Conservation (phyloP, 192 early-diverging fungal genomes). For the Backusella liffmaniae region DNA sequence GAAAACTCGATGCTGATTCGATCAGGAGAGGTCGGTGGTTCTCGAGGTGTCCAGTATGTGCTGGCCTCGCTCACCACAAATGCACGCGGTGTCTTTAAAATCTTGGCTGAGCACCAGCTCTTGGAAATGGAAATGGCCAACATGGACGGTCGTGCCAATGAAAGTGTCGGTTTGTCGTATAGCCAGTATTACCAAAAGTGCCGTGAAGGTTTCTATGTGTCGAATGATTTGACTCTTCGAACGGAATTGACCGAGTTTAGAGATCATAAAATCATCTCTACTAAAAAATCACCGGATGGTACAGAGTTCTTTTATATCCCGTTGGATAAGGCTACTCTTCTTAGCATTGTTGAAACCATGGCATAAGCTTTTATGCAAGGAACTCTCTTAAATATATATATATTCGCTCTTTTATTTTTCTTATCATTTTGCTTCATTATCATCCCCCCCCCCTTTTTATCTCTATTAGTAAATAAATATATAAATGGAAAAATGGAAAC, state of each 20-base stretch:
- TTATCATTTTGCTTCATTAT: no score
- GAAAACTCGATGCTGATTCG: conserved; percentile 70
- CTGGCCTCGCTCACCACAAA: conserved; percentile 81
- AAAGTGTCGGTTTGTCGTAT: conserved; percentile 61
- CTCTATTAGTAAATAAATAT: no score
- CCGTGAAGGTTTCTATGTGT: conserved; percentile 81
- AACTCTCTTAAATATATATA: background rate
- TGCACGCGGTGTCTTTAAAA: conserved; percentile 79
- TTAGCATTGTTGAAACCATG: conserved; percentile 69
- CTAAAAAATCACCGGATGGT: conserved; percentile 57
- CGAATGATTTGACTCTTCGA: conserved; percentile 80
- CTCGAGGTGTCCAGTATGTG: conserved; percentile 76
- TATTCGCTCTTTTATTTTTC: background rate
- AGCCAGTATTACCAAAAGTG: conserved; percentile 67
- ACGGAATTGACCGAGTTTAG: conserved; percentile 92
- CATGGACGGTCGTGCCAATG: conserved; percentile 23
- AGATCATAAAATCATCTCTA: conserved; percentile 86
- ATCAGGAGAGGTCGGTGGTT: conserved; percentile 53
- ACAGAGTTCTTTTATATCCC: conserved; percentile 76
- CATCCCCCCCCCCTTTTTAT: no score
- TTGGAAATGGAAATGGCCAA: conserved; percentile 35
- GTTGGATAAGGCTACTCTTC: conserved; percentile 60
- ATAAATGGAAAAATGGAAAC: no score
- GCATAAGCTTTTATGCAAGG: background rate
- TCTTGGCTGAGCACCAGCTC: conserved; percentile 87